Evolutionary conservation across 768 basidiomycete species (phyloP).

Genomic region (Russula ochroleuca): DNA sequence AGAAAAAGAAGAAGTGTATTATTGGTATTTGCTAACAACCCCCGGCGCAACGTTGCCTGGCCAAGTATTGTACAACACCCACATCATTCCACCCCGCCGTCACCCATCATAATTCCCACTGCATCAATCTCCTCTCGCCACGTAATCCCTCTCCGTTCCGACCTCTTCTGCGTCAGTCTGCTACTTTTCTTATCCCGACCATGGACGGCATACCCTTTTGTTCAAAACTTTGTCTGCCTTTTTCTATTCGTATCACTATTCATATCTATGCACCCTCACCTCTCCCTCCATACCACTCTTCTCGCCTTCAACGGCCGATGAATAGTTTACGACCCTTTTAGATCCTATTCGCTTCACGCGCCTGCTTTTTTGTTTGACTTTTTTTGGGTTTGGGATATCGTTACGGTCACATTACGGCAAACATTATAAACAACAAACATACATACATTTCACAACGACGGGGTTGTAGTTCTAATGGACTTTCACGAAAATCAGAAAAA

Average conservation of each 20-base stretch:
- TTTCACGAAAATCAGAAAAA: neutral
- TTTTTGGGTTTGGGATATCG: conserved; percentile 21
- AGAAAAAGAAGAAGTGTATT: conserved; percentile 23
- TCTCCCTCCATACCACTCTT: neutral
- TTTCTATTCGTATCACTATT: conserved; percentile 26
- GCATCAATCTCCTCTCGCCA: conserved; percentile 12
- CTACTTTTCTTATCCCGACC: conserved; percentile 13
- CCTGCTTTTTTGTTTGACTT: neutral
- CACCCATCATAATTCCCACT: conserved; percentile 14
- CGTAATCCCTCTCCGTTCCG: neutral
- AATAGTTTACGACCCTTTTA: conserved; percentile 17
- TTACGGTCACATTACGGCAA: conserved; percentile 19
- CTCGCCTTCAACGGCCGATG: neutral
- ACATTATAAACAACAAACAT: conserved; percentile 21
- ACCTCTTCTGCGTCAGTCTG: conserved; percentile 2
- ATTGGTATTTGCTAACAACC: conserved; percentile 20
- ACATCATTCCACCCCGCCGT: conserved; percentile 17
- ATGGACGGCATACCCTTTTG: conserved; percentile 15
- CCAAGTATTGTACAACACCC: conserved; percentile 22
- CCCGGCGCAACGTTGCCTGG: neutral
- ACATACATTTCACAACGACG: conserved; percentile 17
- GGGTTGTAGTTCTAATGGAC: conserved; percentile 23
- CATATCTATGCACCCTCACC: conserved; percentile 15
- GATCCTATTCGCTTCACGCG: conserved; percentile 19
- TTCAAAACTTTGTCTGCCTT: neutral